Percentiles rank a stretch among this genome's conserved stretches.
Conservation (phyloP, 495 filamentous ascomycete genomes). For the Hypoxylon trugodes region DNA sequence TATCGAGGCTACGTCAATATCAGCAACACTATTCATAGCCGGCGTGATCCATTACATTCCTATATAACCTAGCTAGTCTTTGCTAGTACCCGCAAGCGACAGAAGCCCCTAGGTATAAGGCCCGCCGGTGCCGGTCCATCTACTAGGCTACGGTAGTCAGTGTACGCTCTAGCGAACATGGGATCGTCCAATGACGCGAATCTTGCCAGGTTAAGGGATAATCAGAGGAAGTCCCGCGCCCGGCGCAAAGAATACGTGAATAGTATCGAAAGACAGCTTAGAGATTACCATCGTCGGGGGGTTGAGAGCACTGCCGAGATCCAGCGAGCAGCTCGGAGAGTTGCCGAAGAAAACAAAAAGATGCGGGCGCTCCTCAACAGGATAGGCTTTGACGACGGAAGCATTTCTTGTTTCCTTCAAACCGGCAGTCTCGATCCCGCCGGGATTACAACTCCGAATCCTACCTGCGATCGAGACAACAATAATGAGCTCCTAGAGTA, state of each 20-base stretch:
- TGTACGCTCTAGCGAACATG: slow-evolving; percentile 1
- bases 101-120: no score
- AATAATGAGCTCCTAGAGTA: slow-evolving; percentile 14
- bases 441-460: background rate
- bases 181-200: slow-evolving; percentile 47
- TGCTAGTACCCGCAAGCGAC: no score
- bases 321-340: slow-evolving; percentile 68
- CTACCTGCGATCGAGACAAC: background rate
- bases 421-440: slow-evolving; percentile 5
- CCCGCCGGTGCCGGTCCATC: no score
- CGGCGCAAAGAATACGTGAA: slow-evolving; percentile 77
- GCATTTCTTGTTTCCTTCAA: slow-evolving; percentile 30
- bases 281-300: slow-evolving; percentile 65
- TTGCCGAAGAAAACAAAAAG: slow-evolving; percentile 69
- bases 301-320: slow-evolving; percentile 67
- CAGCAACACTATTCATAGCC: no score
- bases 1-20: no score
- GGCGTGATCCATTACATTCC: no score
- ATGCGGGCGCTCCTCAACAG: slow-evolving; percentile 56
- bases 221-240: slow-evolving; percentile 81
- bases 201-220: slow-evolving; percentile 72
- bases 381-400: slow-evolving; percentile 36
- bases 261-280: slow-evolving; percentile 72
- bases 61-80: no score
- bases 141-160: background rate